Base-by-base conservation (phyloP, 306 rosid species). In the Rosa multiflora region DNA sequence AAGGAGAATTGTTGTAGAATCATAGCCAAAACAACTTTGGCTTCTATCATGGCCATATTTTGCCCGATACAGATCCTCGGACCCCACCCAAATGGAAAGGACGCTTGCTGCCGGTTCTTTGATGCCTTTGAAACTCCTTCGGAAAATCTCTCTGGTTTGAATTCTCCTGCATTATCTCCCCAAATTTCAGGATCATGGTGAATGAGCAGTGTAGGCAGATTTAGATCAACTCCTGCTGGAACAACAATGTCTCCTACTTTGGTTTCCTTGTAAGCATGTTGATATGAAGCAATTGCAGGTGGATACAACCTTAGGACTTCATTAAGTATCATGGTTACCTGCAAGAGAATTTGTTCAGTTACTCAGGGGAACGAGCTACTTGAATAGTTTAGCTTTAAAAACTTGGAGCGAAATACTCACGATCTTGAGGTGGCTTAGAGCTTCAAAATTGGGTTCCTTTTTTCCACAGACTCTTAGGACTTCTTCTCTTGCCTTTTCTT, bases 41-140 rank as follows among this genome's bases (percentile, higher is more conserved):
- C 92, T 76, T 86, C 89, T 42, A 82, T 79, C 70, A 72, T 78
- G 29, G 89, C 80, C 67, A 88, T 86, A 53, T 82, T 88, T 73
- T 86, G 88, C 62, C 90, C 92, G 14, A 86, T 69, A 78, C 84
- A 86, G 43, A 83, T 86, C 87, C 82, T 86, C 14, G 88, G 87
- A 4, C 84, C 90, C 92, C 92, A 86, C 18, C 92, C 85, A 73
- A 88, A 86, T 23, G 90, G 88, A 73, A 86, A 84, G 79, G 84
- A 88, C 13, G 81, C 87, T 26, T 75, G 79, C 59, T 71, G 79
- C 64, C 82, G 83, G 63, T 80, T 83, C 82, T 82, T 88, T 0
- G 73, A 61, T 35, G 88, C 87, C 67, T 67, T 84, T 4, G 72
- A 80, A 62, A 86, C 61, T 63, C 90, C 88, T 58, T 83, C 68